These are phyloP conservation scores for Tylopilus sp. DNA, from an alignment of 768 basidiomycete species.

Conservation along the genomic window DNA sequence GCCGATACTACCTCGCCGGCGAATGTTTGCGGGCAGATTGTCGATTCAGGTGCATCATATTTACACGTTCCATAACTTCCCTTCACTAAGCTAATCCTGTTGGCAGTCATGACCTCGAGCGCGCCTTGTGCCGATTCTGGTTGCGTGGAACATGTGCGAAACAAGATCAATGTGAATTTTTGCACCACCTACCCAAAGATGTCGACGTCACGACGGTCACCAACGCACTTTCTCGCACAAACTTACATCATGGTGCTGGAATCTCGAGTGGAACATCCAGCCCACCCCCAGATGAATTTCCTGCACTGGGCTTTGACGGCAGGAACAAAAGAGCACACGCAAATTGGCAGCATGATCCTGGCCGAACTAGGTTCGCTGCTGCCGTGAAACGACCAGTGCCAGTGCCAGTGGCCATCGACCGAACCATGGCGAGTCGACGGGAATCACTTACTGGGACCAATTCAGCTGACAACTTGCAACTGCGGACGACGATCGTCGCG, in stretches of 20 bases:
- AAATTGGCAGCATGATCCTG: conserved; percentile 63
- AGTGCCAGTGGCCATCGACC: conserved; percentile 34
- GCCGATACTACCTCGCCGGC: conserved; percentile 94
- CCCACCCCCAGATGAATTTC: conserved; percentile 60
- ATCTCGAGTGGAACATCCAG: conserved; percentile 35
- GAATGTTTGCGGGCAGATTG: conserved; percentile 96
- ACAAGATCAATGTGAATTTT: conserved; percentile 93
- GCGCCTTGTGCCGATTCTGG: conserved; percentile 97
- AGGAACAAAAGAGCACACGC: conserved; percentile 43
- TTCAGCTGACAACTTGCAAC: conserved; percentile 59
- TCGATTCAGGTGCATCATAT: conserved; percentile 78
- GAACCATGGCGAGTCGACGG: conserved; percentile 46
- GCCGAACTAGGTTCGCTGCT: conserved; percentile 85
- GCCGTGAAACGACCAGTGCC: conserved; percentile 71
- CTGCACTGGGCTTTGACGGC: conserved; percentile 54
- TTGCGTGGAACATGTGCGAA: conserved; percentile 96
- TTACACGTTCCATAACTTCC: background rate
- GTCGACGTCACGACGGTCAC: conserved; percentile 73
- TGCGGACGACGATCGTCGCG: conserved; percentile 67
- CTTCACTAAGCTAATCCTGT: conserved; percentile 13
- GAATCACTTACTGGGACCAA: conserved; percentile 49
- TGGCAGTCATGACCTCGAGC: conserved; percentile 86
- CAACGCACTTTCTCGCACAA: conserved; percentile 63
- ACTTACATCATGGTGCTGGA: conserved; percentile 43
- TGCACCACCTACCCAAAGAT: conserved; percentile 87